These are phyloP conservation scores for Trametes elegans DNA, from an alignment of 768 basidiomycete genomes.

Conservation along the genomic window DNA sequence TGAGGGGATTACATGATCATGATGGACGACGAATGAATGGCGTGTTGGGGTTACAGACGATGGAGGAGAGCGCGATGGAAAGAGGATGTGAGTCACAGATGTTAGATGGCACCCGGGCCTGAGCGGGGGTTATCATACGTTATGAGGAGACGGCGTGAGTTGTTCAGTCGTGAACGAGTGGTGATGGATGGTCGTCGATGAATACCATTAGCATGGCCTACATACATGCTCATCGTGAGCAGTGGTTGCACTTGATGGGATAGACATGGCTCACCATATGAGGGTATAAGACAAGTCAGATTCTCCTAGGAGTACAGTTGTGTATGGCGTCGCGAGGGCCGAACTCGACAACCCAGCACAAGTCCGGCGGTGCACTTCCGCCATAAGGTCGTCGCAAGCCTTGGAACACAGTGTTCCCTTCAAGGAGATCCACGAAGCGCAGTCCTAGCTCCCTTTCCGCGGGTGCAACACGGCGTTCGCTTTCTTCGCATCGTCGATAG, in stretches of 20 bases:
- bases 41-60: not conserved
- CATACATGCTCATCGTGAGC: not conserved
- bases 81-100: slow-evolving; percentile 7
- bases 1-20: slow-evolving; percentile 5
- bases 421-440: slow-evolving; percentile 26
- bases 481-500: slow-evolving; percentile 15
- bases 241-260: not conserved
- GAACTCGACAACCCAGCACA: slow-evolving; percentile 10
- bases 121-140: slow-evolving; percentile 13
- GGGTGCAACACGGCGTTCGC: slow-evolving; percentile 4
- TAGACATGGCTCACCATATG: slow-evolving; percentile 5
- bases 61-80: not conserved
- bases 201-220: slow-evolving; percentile 9
- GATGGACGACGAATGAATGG: slow-evolving; percentile 4
- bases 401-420: slow-evolving; percentile 24
- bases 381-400: slow-evolving; percentile 20
- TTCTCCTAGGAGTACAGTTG: not conserved
- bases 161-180: not conserved
- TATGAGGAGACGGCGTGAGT: not conserved
- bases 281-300: slow-evolving; percentile 5
- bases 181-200: not conserved
- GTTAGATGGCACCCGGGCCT: slow-evolving; percentile 10
- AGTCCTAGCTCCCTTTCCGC: slow-evolving; percentile 18
- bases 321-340: not conserved
- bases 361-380: not conserved